Percentiles rank a stretch among this genome's conserved stretches.
Conservation (phyloP, 106 monocot species). For the Phalaenopsis aphrodite region DNA sequence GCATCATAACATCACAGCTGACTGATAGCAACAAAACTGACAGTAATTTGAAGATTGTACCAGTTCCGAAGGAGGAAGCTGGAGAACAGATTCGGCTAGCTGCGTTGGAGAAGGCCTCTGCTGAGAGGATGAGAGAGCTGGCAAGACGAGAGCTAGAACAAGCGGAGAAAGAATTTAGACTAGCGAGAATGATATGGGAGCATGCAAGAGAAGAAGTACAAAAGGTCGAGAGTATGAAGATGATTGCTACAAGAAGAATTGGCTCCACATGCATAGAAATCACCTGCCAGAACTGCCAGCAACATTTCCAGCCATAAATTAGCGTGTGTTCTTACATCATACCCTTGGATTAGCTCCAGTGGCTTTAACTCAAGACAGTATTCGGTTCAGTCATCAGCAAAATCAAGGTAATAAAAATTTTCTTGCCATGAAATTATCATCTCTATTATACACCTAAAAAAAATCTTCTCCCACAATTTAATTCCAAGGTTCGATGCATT, state of each 20-base stretch:
- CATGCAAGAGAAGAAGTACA: slow-evolving; percentile 63
- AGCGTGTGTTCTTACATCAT: neutral
- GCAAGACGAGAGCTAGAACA: slow-evolving; percentile 58
- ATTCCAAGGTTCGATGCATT: neutral
- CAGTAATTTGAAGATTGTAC: slow-evolving; percentile 11
- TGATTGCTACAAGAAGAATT: slow-evolving; percentile 35
- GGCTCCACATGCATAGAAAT: slow-evolving; percentile 43
- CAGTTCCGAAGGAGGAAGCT: slow-evolving; percentile 38
- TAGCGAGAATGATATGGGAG: slow-evolving; percentile 65
- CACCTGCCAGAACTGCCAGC: slow-evolving; percentile 65
- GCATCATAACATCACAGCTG: slow-evolving; percentile 14
- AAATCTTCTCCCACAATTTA: neutral
- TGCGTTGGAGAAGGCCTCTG: slow-evolving; percentile 51
- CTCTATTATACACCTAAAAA: neutral
- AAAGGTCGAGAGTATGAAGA: slow-evolving; percentile 72
- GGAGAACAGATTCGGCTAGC: slow-evolving; percentile 60
- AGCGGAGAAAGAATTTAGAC: slow-evolving; percentile 64
- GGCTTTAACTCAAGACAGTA: neutral
- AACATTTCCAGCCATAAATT: slow-evolving; percentile 36
- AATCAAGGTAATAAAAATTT: neutral
- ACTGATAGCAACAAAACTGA: slow-evolving; percentile 14
- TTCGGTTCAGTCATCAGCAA: neutral
- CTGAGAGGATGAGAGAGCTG: slow-evolving; percentile 59
- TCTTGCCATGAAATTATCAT: neutral
- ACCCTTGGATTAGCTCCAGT: neutral